Base-by-base conservation (phyloP, 345 rosid genomes). In the Eucalyptus lansdowneana region DNA sequence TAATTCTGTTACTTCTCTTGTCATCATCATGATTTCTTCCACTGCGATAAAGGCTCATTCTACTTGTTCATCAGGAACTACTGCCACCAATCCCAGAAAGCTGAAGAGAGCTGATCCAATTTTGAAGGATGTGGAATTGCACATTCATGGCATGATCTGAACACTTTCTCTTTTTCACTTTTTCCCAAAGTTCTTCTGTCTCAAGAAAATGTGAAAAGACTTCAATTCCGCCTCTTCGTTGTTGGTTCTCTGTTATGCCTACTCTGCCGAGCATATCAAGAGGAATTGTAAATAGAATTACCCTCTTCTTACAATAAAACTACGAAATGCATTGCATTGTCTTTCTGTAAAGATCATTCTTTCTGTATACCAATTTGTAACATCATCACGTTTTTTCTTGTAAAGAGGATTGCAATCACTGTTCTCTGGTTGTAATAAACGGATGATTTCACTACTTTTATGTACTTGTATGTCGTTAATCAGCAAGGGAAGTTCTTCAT, bases 51-150 rank as follows among this genome's bases (percentile, higher is more conserved):
- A 44, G 76, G 86, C 89, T 88, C 50, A 69, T 76, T 76, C 80
- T 14, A 67, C 47, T 31, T 47, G 40, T n/a, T 45, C 44, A 87
- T 76, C 88, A 89, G 90, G 90, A 89, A 58, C 50, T 87, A 47
- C 91, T 87, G 56, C 60, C 86, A 4, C 89, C 91, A 40, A 87
- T 90, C 49, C 89, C 89, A 16, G 91, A 90, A 34, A n/a, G 67
- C 37, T 90, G 89, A 65, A 21, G 51, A n/a, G 29, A 40, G 62
- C 21, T 12, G 58, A 86, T 45, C 67, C 21, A 47, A 34, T 81
- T 50, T 21, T 54, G 14, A 24, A 34, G 24, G 37, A 44, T 25
- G 87, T 54, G 45, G 37, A 86, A 86, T 50, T 11, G 47, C 14
- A 44, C 9, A 22, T 40, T 3, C 85, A 22, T 21, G 85, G 29